These are phyloP conservation scores for Rhazya stricta DNA, from an alignment of 257 asterid genomes.

Conservation along the genomic window DNA sequence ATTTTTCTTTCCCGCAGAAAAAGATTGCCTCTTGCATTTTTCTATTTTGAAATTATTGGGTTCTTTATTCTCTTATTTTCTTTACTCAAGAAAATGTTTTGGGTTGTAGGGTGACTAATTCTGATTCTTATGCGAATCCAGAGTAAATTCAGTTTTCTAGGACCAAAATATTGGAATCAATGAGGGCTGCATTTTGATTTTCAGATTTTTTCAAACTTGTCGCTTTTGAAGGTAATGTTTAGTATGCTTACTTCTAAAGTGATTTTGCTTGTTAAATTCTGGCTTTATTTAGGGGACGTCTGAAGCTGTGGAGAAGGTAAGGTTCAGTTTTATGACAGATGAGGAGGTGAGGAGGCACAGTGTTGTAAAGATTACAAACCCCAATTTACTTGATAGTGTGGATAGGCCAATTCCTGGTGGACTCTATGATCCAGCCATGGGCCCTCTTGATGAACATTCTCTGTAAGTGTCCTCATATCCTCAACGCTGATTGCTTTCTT, in stretches of 20 bases:
- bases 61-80: too few relatives aligned
- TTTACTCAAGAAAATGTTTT: background rate
- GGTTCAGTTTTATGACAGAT: conserved; percentile 60
- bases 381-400: conserved; percentile 47
- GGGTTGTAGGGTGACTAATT: background rate
- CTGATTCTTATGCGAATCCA: background rate
- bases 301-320: conserved; percentile 58
- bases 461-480: conserved; percentile 34
- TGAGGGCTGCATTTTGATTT: background rate
- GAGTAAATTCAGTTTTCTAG: background rate
- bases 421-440: conserved; percentile 75
- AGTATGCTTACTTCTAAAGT: background rate
- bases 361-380: conserved; percentile 49
- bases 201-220: background rate
- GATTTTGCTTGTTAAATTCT: background rate
- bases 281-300: conserved; percentile 29
- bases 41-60: background rate
- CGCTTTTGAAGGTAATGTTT: too few relatives aligned
- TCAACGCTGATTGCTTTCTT: background rate
- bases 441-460: conserved; percentile 47
- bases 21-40: background rate
- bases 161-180: background rate
- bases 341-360: conserved; percentile 72
- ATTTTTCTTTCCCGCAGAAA: background rate
- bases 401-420: conserved; percentile 60